Base-by-base conservation (phyloP, 805 yeast species). In the Pichia deserticola region DNA sequence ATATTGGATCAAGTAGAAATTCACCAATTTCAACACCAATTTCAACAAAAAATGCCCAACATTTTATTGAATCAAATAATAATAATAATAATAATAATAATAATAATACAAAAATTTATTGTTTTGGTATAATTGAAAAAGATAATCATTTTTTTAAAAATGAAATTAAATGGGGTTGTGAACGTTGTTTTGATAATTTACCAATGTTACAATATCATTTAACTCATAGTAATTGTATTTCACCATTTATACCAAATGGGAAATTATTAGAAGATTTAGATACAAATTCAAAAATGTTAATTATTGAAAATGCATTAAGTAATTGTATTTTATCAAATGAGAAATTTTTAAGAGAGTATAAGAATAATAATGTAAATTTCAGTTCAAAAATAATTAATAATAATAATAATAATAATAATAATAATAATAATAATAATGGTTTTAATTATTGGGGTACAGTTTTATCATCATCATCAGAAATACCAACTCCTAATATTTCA, bases 91-190 rank as follows among this genome's bases (percentile, higher is more conserved):
- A 13, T 36, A 15, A 13, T 15, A 36, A 15, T 20, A 9, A 36
- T 5, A 20, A 20, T 20, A n/a, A 36, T 15, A n/a, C 40, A 8
- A 43, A 28, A 28, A 34, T 42, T 8, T 10, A 25, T 15, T 43
- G 45, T 27, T 43, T 43, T 15, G 45, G 45, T 12, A 12, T 25
- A 7, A 3, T 43, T 25, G 45, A 40, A 28, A 6, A 5, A 3
- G 25, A 33, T 12, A 12, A 28, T 11, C 30, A 8, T 29, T 10
- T 10, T n/a, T 6, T 28, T 12, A 25, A 28, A 25, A 29, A 27
- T 39, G 38, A 15, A 13, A 27, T 20, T 34, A 44, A 28, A 41
- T 51, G 52, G 52, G 54, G 54, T 12, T 51, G 54, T 45, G 52
- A 48, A 33, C 36, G 35, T 25, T 20, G 44, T 36, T 48, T 48